phyloP scores from a whole-genome alignment of 495 filamentous ascomycete genomes.

The Penicillium argentinense region DNA sequence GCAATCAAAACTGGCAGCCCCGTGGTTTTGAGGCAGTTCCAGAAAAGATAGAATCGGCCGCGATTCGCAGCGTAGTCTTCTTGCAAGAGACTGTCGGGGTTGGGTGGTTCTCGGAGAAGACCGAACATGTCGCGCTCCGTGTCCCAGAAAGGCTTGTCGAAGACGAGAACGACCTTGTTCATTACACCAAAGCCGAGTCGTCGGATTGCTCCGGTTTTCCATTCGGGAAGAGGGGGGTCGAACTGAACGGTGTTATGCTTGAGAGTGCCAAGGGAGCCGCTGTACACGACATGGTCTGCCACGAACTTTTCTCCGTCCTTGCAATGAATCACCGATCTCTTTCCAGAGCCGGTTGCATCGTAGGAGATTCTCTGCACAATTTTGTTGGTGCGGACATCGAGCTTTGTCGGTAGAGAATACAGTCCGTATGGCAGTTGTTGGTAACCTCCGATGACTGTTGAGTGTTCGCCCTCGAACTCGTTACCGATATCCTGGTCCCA shows the following conservation, averaged over 20 bases:
- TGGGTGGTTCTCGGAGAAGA: constrained; percentile 70
- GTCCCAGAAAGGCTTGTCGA: constrained; percentile 90
- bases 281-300: constrained; percentile 85
- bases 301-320: constrained; percentile 73
- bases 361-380: constrained; percentile 71
- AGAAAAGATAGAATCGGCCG: constrained; percentile 95
- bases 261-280: constrained; percentile 84
- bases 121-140: constrained; percentile 91
- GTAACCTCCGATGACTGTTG: constrained; percentile 90
- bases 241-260: constrained; percentile 76
- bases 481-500: constrained; percentile 98
- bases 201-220: constrained; percentile 78
- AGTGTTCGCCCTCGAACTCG: constrained; percentile 93
- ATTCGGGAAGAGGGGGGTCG: constrained; percentile 77
- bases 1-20: constrained; percentile 85
- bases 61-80: constrained; percentile 62
- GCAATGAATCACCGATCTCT: constrained; percentile 65
- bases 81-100: constrained; percentile 53
- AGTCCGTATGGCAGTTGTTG: constrained; percentile 85
- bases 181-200: constrained; percentile 92
- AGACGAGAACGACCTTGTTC: constrained; percentile 94
- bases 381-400: constrained; percentile 76
- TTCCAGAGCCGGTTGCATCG: constrained; percentile 38
- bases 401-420: constrained; percentile 66
- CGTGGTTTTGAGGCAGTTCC: constrained; percentile 88